Conservation (phyloP, 179 eudicot species). For the Spinacia oleracea region DNA sequence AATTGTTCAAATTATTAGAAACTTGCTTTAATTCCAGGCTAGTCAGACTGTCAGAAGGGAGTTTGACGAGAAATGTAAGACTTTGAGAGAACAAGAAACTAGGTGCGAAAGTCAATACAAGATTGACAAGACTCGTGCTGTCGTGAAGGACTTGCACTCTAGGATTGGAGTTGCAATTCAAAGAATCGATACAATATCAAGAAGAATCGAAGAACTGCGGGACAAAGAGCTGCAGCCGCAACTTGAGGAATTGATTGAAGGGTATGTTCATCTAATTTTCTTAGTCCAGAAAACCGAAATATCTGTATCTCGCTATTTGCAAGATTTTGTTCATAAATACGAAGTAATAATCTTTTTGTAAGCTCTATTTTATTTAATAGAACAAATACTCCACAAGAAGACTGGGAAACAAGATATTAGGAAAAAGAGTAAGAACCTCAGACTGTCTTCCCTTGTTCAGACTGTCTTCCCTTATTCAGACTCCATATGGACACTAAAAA, state of each 20-base stretch:
- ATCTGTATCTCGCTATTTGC: neutral
- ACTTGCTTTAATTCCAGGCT: slow-evolving; percentile 54
- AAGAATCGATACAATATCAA: slow-evolving; percentile 81
- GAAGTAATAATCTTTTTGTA: neutral
- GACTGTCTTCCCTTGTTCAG: neutral
- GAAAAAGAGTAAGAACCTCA: neutral
- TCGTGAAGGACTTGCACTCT: slow-evolving; percentile 88
- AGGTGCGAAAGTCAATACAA: slow-evolving; percentile 48
- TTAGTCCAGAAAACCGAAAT: slow-evolving; percentile 1
- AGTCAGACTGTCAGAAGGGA: slow-evolving; percentile 66
- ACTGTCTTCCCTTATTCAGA: neutral
- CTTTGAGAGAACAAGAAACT: slow-evolving; percentile 78
- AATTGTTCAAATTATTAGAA: neutral
- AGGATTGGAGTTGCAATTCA: slow-evolving; percentile 90
- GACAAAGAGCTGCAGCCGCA: slow-evolving; percentile 93
- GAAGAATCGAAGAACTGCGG: slow-evolving; percentile 82
- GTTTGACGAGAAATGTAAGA: slow-evolving; percentile 70
- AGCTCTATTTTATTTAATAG: neutral
- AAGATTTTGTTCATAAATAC: neutral
- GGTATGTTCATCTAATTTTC: slow-evolving; percentile 46
- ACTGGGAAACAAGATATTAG: neutral
- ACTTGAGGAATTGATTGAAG: slow-evolving; percentile 91
- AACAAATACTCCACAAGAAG: neutral
- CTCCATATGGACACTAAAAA: neutral
- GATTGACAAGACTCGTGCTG: slow-evolving; percentile 83